Evolutionary conservation across 2,329 filamentous ascomycete genomes (phyloP).

Genomic region (Exophiala lecanii-corni): DNA sequence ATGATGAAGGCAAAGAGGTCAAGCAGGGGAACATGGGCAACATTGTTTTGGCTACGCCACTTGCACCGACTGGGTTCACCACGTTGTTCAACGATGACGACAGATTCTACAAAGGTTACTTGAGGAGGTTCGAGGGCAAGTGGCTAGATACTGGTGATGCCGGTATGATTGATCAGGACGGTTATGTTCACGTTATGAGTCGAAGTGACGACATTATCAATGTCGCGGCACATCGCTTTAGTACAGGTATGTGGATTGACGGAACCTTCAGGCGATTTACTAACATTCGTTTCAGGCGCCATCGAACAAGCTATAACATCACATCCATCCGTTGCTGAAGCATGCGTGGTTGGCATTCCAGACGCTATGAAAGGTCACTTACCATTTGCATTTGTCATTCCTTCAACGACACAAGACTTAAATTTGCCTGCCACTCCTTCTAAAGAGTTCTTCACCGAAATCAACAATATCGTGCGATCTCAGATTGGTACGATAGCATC

Average conservation of each 20-base stretch:
- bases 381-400: slow-evolving; percentile 82
- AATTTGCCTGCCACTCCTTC: slow-evolving; percentile 35
- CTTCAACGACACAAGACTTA: slow-evolving; percentile 39
- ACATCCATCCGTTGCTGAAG: slow-evolving; percentile 74
- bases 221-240: slow-evolving; percentile 87
- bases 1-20: slow-evolving; percentile 72
- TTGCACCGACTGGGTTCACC: slow-evolving; percentile 81
- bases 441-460: slow-evolving; percentile 39
- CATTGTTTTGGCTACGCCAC: slow-evolving; percentile 75
- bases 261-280: slow-evolving; percentile 6
- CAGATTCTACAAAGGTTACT: slow-evolving; percentile 78
- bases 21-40: slow-evolving; percentile 77
- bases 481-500: slow-evolving; percentile 86
- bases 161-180: slow-evolving; percentile 74
- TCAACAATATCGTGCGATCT: slow-evolving; percentile 58
- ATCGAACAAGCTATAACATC: slow-evolving; percentile 89
- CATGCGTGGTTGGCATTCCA: slow-evolving; percentile 79
- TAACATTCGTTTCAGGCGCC: slow-evolving; percentile 51
- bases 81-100: slow-evolving; percentile 82
- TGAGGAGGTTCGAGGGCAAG: slow-evolving; percentile 72
- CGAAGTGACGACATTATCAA: slow-evolving; percentile 84
- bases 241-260: slow-evolving; percentile 60
- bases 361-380: slow-evolving; percentile 84
- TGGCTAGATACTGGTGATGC: slow-evolving; percentile 93
- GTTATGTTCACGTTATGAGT: slow-evolving; percentile 60